Conservation (phyloP, 768 basidiomycete species). For the Roridomyces roridus region DNA sequence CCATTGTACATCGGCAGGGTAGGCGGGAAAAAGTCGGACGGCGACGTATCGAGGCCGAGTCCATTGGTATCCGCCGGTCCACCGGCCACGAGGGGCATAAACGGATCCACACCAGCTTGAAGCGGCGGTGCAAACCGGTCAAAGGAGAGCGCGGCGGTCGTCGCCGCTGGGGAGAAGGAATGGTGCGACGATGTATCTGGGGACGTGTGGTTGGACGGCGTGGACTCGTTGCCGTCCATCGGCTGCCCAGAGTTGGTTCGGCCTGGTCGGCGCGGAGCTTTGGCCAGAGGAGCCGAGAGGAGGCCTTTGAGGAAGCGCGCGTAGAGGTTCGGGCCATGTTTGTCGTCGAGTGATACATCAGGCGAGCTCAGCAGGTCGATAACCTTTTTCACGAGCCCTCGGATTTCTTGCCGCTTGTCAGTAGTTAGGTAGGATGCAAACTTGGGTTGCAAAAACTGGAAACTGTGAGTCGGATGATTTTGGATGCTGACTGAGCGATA, state of each 20-base stretch:
- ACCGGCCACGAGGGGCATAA: constrained; percentile 33
- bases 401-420: constrained; percentile 68
- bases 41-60: constrained; percentile 27
- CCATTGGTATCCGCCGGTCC: constrained; percentile 21
- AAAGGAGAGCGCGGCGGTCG: constrained; percentile 51
- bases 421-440: constrained; percentile 65
- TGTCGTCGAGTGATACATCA: constrained; percentile 79
- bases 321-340: constrained; percentile 82
- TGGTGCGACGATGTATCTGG: constrained; percentile 39
- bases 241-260: constrained; percentile 29
- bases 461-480: constrained; percentile 4
- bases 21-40: constrained; percentile 55
- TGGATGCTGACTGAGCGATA: constrained; percentile 26
- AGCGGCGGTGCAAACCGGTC: constrained; percentile 52
- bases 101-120: constrained; percentile 46
- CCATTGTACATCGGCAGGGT: constrained; percentile 62
- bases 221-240: constrained; percentile 28
- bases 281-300: constrained; percentile 62
- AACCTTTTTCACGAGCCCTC: constrained; percentile 65
- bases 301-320: constrained; percentile 79
- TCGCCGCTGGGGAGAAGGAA: constrained; percentile 55
- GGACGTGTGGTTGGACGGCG: constrained; percentile 41
- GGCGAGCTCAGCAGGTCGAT: constrained; percentile 71
- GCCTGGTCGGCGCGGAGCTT: constrained; percentile 22
- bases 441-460: constrained; percentile 79